phyloP scores from a whole-genome alignment of 2,329 filamentous ascomycete species.

The Xylariaceae sp. region DNA sequence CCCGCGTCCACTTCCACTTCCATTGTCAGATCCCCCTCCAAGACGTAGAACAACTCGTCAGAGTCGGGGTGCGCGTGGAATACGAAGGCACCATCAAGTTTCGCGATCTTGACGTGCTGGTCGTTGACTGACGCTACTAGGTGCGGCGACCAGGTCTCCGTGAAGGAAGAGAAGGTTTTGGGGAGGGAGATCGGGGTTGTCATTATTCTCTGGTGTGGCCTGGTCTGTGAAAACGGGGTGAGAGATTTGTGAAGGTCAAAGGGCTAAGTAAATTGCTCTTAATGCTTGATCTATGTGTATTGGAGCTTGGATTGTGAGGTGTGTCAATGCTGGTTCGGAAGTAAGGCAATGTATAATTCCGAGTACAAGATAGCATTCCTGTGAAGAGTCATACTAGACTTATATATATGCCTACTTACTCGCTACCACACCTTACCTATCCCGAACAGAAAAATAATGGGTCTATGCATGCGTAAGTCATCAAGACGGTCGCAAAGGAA shows the following conservation, averaged over 20 bases:
- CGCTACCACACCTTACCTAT: too few relatives aligned
- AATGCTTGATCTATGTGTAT: not conserved
- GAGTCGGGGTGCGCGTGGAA: constrained; percentile 9
- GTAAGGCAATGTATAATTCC: not conserved
- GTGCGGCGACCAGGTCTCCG: constrained; percentile 10
- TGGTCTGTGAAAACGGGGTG: not conserved
- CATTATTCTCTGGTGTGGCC: not conserved
- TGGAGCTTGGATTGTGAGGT: too few relatives aligned
- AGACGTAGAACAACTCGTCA: constrained; percentile 10
- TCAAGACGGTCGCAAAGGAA: too few relatives aligned
- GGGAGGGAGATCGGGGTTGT: constrained; percentile 6
- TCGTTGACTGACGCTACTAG: constrained; percentile 9
- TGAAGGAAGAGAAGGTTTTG: constrained; percentile 9
- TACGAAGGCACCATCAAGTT: constrained; percentile 5
- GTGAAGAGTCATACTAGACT: too few relatives aligned
- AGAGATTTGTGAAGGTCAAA: not conserved
- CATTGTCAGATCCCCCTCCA: constrained; percentile 8
- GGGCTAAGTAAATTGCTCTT: not conserved
- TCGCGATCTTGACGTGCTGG: constrained; percentile 10
- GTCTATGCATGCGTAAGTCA: too few relatives aligned
- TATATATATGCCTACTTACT: too few relatives aligned
- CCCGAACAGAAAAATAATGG: too few relatives aligned
- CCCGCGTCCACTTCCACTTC: not conserved
- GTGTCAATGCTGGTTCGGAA: too few relatives aligned
- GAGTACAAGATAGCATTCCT: too few relatives aligned